Percentiles rank a stretch among this genome's conserved stretches.
These are phyloP conservation scores for Ocimum tenuiflorum DNA, from an alignment of 257 asterid genomes.

Conservation along the genomic window DNA sequence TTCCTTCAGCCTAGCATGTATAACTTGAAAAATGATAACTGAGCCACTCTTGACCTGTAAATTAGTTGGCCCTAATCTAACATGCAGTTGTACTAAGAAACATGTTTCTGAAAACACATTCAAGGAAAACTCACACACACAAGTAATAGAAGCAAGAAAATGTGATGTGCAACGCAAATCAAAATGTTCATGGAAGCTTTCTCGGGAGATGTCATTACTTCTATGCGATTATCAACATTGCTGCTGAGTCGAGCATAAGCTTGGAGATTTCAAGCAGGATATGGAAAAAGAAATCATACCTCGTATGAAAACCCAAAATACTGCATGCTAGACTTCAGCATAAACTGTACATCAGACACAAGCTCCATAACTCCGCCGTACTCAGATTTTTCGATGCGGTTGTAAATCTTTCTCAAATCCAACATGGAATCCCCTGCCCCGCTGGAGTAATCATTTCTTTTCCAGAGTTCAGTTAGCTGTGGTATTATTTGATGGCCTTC, in stretches of 20 bases:
- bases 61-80: too few relatives aligned
- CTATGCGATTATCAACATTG: neutral
- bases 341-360: conserved; percentile 80
- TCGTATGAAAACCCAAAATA: conserved; percentile 60
- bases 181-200: neutral
- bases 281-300: conserved; percentile 34
- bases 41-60: neutral
- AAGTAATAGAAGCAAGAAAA: neutral
- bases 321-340: conserved; percentile 73
- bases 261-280: neutral
- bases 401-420: conserved; percentile 58
- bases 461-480: conserved; percentile 83
- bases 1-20: neutral
- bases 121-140: neutral
- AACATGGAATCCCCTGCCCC: conserved; percentile 42
- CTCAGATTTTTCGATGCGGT: conserved; percentile 59
- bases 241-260: neutral
- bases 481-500: conserved; percentile 91
- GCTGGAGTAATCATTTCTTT: conserved; percentile 59
- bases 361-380: conserved; percentile 71
- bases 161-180: neutral
- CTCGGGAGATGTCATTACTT: too few relatives aligned
- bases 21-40: neutral
- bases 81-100: neutral
- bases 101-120: neutral